phyloP scores from a whole-genome alignment of 2,329 filamentous ascomycete genomes.

The Tolypocladium nubicola region DNA sequence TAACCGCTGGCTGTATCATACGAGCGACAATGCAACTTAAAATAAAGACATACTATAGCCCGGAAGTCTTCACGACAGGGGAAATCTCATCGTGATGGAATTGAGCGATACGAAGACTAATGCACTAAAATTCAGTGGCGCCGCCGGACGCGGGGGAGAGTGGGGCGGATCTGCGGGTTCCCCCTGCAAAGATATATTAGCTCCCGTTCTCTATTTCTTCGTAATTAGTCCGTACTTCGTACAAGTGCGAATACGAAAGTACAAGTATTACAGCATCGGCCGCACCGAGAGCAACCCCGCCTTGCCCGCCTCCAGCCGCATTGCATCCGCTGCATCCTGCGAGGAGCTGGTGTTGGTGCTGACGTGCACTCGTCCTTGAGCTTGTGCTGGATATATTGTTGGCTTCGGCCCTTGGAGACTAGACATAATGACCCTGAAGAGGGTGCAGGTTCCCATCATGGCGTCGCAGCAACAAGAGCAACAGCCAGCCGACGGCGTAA shows the following conservation, averaged over 20 bases:
- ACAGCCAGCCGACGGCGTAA: neutral
- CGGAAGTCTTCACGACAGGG: no score
- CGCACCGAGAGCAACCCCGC: neutral
- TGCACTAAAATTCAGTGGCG: no score
- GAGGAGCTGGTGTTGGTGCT: neutral
- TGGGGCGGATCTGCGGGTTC: no score
- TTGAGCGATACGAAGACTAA: no score
- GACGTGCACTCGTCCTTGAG: neutral
- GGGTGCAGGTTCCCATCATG: neutral
- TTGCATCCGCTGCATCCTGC: neutral
- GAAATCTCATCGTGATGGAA: no score
- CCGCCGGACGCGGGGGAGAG: no score
- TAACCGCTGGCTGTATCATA: no score
- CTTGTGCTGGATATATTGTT: neutral
- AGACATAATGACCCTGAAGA: neutral
- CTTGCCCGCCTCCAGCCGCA: neutral
- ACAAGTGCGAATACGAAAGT: no score
- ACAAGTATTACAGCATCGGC: neutral
- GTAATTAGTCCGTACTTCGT: no score
- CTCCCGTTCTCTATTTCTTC: no score
- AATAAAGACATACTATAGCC: no score
- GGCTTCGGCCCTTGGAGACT: neutral
- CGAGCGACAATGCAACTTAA: no score
- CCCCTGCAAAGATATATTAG: neutral
- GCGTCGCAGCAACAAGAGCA: neutral